Evolutionary conservation across 352 stramenopile species (phyloP).

Genomic region (Thalassiosira pacifica): DNA sequence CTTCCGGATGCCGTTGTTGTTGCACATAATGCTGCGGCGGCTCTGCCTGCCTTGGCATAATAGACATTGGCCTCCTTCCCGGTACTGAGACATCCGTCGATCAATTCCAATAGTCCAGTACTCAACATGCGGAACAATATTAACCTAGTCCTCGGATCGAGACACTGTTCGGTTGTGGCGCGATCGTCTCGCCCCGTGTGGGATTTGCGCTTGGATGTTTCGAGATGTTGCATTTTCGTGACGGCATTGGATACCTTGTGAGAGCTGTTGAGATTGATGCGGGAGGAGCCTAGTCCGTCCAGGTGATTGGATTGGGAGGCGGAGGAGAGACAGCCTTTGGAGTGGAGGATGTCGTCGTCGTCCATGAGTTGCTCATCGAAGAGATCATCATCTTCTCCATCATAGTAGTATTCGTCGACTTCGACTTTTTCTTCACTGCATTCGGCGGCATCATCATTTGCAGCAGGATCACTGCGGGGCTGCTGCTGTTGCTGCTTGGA

Average conservation of each 20-base stretch:
- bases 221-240: slow-evolving; percentile 83
- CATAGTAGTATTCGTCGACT: slow-evolving; percentile 43
- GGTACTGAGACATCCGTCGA: slow-evolving; percentile 99
- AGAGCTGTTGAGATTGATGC: slow-evolving; percentile 76
- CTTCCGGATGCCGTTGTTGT: not conserved
- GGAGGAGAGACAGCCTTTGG: slow-evolving; percentile 30
- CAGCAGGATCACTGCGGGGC: slow-evolving; percentile 45
- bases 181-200: slow-evolving; percentile 97
- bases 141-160: slow-evolving; percentile 98
- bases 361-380: slow-evolving; percentile 32
- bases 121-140: slow-evolving; percentile 99
- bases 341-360: slow-evolving; percentile 30
- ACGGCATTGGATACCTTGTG: slow-evolving; percentile 82
- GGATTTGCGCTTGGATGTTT: slow-evolving; percentile 80
- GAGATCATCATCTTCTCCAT: slow-evolving; percentile 44
- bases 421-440: slow-evolving; percentile 52
- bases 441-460: slow-evolving; percentile 45
- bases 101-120: slow-evolving; percentile 94
- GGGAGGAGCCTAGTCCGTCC: slow-evolving; percentile 35
- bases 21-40: not conserved
- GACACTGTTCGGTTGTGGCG: slow-evolving; percentile 94
- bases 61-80: slow-evolving; percentile 99
- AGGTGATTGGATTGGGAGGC: slow-evolving; percentile 16
- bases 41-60: slow-evolving; percentile 89
- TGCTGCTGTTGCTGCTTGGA: slow-evolving; percentile 18